These are phyloP conservation scores for Phlegmacium glaucopus DNA, from an alignment of 768 basidiomycete genomes.

Conservation along the genomic window DNA sequence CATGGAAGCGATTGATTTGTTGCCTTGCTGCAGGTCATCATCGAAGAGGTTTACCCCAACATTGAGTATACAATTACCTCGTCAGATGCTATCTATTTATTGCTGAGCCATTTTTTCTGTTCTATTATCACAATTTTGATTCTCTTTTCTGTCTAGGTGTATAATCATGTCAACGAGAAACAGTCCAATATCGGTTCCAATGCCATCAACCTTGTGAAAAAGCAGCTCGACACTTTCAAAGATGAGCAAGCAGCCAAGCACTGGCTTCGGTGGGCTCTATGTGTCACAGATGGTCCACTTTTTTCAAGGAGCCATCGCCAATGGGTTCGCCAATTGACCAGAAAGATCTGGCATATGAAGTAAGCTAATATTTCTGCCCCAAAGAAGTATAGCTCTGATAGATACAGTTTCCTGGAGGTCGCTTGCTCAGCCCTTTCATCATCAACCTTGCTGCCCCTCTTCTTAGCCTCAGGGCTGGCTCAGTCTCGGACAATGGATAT, in stretches of 20 bases:
- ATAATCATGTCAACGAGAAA: slow-evolving; percentile 16
- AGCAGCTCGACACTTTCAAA: slow-evolving; percentile 3
- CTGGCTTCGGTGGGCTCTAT: slow-evolving; percentile 13
- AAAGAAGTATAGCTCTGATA: background rate
- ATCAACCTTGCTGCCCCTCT: slow-evolving; percentile 7
- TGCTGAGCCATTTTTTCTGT: too few relatives aligned
- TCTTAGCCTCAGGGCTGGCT: slow-evolving; percentile 4
- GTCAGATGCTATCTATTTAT: too few relatives aligned
- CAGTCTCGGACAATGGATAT: slow-evolving; percentile 8
- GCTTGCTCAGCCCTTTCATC: slow-evolving; percentile 11
- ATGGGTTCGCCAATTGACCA: background rate
- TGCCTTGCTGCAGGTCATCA: slow-evolving; percentile 7
- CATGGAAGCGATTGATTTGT: slow-evolving; percentile 9
- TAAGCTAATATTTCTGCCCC: slow-evolving; percentile 2
- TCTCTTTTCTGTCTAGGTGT: slow-evolving; percentile 6
- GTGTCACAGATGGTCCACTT: slow-evolving; percentile 15
- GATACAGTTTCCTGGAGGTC: slow-evolving; percentile 8
- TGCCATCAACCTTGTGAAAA: slow-evolving; percentile 7
- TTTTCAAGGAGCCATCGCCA: slow-evolving; percentile 9
- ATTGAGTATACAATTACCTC: too few relatives aligned
- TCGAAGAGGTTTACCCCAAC: slow-evolving; percentile 4
- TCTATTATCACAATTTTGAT: too few relatives aligned
- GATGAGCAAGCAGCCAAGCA: background rate
- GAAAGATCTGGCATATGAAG: slow-evolving; percentile 9
- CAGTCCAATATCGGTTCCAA: slow-evolving; percentile 9